Evolutionary conservation across 306 rosid species (phyloP).

Genomic region (Gastrolobium villosum): DNA sequence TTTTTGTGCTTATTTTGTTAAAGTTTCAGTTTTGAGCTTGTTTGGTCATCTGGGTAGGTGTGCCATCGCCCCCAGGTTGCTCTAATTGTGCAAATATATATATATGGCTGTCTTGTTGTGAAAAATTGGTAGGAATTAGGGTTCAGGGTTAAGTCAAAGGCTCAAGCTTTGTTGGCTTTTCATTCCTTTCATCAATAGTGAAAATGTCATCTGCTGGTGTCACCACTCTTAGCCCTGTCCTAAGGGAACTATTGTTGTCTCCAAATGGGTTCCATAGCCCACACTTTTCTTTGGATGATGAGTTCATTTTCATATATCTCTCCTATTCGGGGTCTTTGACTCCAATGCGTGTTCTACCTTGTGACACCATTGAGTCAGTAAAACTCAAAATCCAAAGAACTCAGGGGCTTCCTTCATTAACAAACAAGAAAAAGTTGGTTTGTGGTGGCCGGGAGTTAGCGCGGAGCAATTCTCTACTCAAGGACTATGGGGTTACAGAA

Average conservation of each 20-base stretch:
- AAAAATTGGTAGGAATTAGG: slow-evolving; percentile 47
- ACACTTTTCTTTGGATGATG: slow-evolving; percentile 53
- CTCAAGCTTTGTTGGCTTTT: slow-evolving; percentile 32
- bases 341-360: slow-evolving; percentile 76
- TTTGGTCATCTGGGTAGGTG: slow-evolving; percentile 56
- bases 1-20: slow-evolving; percentile 25
- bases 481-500: slow-evolving; percentile 84
- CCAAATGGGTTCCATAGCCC: slow-evolving; percentile 50
- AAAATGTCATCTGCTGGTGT: slow-evolving; percentile 92
- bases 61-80: slow-evolving; percentile 48
- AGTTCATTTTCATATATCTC: slow-evolving; percentile 70
- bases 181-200: neutral
- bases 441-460: slow-evolving; percentile 92
- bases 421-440: slow-evolving; percentile 85
- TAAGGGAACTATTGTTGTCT: slow-evolving; percentile 58
- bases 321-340: slow-evolving; percentile 67
- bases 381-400: slow-evolving; percentile 76
- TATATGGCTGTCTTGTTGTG: slow-evolving; percentile 48
- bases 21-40: slow-evolving; percentile 36
- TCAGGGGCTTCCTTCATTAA: slow-evolving; percentile 73
- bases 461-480: slow-evolving; percentile 75
- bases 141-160: slow-evolving; percentile 52
- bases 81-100: slow-evolving; percentile 37
- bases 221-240: slow-evolving; percentile 63
- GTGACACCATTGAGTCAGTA: slow-evolving; percentile 86